A percentile compares a stretch with the other conserved stretches of the same genome.
phyloP scores from a whole-genome alignment of 2,329 filamentous ascomycete genomes.

The Ceratocystis destructans region DNA sequence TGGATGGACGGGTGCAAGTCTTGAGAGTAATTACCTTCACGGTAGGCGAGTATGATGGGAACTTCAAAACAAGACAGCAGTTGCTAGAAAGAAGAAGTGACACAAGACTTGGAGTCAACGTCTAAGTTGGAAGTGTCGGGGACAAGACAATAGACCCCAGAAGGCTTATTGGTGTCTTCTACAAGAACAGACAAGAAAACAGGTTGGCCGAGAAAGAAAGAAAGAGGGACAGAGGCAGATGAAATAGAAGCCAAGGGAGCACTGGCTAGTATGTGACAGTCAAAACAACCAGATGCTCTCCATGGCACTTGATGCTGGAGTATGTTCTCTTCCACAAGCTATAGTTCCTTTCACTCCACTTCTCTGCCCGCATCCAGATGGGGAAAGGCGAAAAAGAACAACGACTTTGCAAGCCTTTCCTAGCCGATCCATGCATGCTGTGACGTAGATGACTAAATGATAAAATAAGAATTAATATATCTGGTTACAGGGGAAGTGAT shows the following conservation, averaged over 20 bases:
- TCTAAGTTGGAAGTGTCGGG: neutral
- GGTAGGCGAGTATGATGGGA: neutral
- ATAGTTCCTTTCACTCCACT: too few relatives aligned
- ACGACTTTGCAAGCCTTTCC: neutral
- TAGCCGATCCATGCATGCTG: neutral
- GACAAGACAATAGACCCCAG: neutral
- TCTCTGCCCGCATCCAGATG: neutral
- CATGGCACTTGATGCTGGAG: neutral
- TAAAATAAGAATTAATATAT: constrained; percentile 2
- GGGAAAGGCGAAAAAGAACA: neutral
- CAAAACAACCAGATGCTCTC: neutral
- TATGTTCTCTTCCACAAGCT: neutral
- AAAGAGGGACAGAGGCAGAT: neutral
- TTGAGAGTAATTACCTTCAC: neutral
- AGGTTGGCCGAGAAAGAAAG: neutral
- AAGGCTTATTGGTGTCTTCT: neutral
- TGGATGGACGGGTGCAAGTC: neutral
- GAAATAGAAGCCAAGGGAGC: neutral
- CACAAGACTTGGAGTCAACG: constrained; percentile 2
- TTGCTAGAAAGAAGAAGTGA: neutral
- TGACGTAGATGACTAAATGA: neutral
- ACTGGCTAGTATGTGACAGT: neutral
- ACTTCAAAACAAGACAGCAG: neutral
- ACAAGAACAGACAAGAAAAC: neutral
- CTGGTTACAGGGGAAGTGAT: neutral